A percentile compares a stretch with the other conserved stretches of the same genome.
Conservation (phyloP, 2,329 filamentous ascomycete genomes). For the Colletotrichum orchidophilum region DNA sequence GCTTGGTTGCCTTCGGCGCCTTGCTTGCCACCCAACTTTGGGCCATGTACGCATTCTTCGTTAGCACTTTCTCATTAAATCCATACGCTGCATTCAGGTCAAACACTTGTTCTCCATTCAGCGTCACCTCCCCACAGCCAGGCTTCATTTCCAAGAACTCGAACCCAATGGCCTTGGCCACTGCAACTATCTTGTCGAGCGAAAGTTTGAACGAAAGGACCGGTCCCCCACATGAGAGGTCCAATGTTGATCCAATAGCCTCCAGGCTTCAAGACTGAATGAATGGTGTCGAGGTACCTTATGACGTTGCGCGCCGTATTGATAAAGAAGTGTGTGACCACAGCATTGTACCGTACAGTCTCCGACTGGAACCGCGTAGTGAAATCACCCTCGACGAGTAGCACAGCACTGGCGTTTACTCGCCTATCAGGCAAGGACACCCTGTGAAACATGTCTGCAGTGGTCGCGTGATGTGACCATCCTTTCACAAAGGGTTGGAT, state of each 20-base stretch:
- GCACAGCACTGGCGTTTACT: slow-evolving; percentile 47
- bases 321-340: slow-evolving; percentile 69
- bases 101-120: slow-evolving; percentile 51
- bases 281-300: slow-evolving; percentile 63
- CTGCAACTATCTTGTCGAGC: slow-evolving; percentile 60
- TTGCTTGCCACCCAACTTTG: slow-evolving; percentile 62
- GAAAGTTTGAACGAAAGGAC: slow-evolving; percentile 63
- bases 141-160: slow-evolving; percentile 55
- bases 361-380: slow-evolving; percentile 49
- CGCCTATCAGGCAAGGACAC: slow-evolving; percentile 55
- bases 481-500: slow-evolving; percentile 63
- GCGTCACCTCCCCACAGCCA: slow-evolving; percentile 52
- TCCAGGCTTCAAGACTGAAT: slow-evolving; percentile 54
- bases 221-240: slow-evolving; percentile 63
- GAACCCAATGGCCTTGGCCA: slow-evolving; percentile 61
- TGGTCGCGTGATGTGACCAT: slow-evolving; percentile 65
- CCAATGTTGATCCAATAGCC: slow-evolving; percentile 67
- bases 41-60: slow-evolving; percentile 62
- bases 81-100: slow-evolving; percentile 61
- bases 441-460: slow-evolving; percentile 54
- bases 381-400: slow-evolving; percentile 67
- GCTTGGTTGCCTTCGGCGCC: neutral
- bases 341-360: slow-evolving; percentile 52
- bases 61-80: slow-evolving; percentile 60
- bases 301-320: slow-evolving; percentile 67